Evolutionary conservation across 78 protist genomes (phyloP).

Genomic region (Chrysochromulina parva): DNA sequence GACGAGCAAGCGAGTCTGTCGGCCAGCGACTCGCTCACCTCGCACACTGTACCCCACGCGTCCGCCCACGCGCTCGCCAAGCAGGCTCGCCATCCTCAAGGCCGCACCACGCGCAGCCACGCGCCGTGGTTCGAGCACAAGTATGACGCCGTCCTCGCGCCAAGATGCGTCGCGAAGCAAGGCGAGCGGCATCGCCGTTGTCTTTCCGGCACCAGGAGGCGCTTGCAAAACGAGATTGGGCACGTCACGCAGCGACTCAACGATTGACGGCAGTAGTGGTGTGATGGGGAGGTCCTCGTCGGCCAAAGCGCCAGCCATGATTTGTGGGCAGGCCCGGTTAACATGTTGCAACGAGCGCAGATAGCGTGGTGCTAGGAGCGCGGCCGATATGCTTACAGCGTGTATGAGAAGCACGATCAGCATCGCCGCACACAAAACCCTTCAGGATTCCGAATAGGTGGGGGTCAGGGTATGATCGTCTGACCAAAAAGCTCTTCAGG

Average conservation of each 20-base stretch:
- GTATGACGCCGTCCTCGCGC: not conserved
- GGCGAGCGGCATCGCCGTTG: constrained; percentile 23
- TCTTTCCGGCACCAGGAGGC: constrained; percentile 34
- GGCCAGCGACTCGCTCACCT: not conserved
- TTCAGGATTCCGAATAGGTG: no score
- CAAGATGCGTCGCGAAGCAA: not conserved
- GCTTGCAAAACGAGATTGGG: not conserved
- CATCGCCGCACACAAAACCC: no score
- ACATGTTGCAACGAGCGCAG: no score
- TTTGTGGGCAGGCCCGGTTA: no score
- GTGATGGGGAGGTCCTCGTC: constrained; percentile 14
- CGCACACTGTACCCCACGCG: constrained; percentile 29
- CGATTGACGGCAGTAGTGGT: not conserved
- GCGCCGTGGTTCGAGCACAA: constrained; percentile 38
- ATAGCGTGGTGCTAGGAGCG: no score
- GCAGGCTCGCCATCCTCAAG: not conserved
- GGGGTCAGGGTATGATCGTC: no score
- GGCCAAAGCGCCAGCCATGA: no score
- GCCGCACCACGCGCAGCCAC: constrained; percentile 17
- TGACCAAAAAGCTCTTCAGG: no score
- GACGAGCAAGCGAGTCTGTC: constrained; percentile 16
- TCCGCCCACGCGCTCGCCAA: constrained; percentile 1
- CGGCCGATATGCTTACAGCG: no score
- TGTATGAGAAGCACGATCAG: no score
- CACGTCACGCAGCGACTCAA: not conserved